These are phyloP conservation scores for Fagopyrum homotropicum DNA, from an alignment of 148 eudicot genomes.

Conservation along the genomic window DNA sequence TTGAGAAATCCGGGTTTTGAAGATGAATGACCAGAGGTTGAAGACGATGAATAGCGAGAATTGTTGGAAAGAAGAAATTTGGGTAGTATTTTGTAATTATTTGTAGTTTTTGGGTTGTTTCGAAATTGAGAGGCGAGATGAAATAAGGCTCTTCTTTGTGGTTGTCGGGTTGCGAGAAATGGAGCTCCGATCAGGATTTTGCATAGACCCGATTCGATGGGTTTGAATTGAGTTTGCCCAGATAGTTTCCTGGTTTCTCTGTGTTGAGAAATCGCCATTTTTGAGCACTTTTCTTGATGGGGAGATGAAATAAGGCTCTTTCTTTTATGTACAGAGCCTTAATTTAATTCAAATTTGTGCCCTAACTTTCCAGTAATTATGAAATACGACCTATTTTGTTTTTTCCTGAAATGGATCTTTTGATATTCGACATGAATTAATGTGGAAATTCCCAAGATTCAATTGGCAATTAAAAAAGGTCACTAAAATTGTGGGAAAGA, in stretches of 20 bases:
- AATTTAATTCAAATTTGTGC: no score
- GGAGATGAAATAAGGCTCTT: slow-evolving; percentile 9
- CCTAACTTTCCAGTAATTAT: no score
- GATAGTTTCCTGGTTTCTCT: slow-evolving; percentile 11
- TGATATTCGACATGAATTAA: no score
- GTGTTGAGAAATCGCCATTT: slow-evolving; percentile 17
- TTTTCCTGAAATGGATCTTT: no score
- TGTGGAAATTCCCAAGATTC: no score
- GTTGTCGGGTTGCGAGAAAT: background rate
- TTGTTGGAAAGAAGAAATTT: background rate
- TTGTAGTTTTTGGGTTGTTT: slow-evolving; percentile 2
- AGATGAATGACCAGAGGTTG: slow-evolving; percentile 11
- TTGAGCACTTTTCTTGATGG: background rate
- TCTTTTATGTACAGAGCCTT: background rate
- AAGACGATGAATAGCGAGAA: slow-evolving; percentile 12
- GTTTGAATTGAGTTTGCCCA: background rate
- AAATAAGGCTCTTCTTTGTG: slow-evolving; percentile 13
- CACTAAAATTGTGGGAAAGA: no score
- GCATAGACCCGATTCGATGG: background rate
- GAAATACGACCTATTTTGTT: no score
- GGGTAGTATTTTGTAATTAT: background rate
- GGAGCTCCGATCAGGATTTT: background rate
- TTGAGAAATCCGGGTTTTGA: slow-evolving; percentile 24
- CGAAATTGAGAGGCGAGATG: background rate
- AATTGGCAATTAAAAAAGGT: no score